Base-by-base conservation (phyloP, 106 monocot species). In the Dioscorea zingiberensis region DNA sequence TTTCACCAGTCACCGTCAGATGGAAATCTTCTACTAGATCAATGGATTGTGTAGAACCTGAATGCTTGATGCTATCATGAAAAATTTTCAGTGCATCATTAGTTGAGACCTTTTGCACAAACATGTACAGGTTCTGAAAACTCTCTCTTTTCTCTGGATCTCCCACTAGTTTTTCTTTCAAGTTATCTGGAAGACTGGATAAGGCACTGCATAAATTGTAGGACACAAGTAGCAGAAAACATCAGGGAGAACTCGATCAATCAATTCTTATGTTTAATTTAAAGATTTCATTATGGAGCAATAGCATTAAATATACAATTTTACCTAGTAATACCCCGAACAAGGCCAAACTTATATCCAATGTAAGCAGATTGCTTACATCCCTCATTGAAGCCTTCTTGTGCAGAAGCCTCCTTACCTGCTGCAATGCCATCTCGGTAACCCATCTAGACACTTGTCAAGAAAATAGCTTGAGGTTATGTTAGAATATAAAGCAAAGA, bases 371-470 rank as follows among this genome's bases (percentile, higher is more conserved):
- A 88, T 76, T 97, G 74, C 67, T 71, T 79, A 71, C 81, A 92
- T 23, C 92, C 97, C 63, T 54, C 66, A 79, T 88, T 88, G 58
- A 88, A 97, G 44, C 92, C 97, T 71, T 86, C 79, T 64, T 97
- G 91, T 13, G 86, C 85, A 48, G 88, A 83, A 61, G 76, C 80
- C 74, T 97, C 81, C 70, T 92, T 85, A 25, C 92, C 97, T 60
- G 73, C 77, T 25, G 77, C 74, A 47, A 88, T 74, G 59, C 97
- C 97, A 66, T 92, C 92, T 48, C 88, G 68, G 60, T 92, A 97
- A 16, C 97, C 97, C 73, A 84, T 86, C 87, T 72, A 76, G 25
- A 54, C 63, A 65, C 47, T 57, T 70, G 55, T 74, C 44, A 76
- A 84, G 71, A 48, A 69, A 57, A 15, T 14, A 18, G 18, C 16